Evolutionary conservation across 1,284 basidiomycete genomes (phyloP).

Genomic region (Athelia sp.): DNA sequence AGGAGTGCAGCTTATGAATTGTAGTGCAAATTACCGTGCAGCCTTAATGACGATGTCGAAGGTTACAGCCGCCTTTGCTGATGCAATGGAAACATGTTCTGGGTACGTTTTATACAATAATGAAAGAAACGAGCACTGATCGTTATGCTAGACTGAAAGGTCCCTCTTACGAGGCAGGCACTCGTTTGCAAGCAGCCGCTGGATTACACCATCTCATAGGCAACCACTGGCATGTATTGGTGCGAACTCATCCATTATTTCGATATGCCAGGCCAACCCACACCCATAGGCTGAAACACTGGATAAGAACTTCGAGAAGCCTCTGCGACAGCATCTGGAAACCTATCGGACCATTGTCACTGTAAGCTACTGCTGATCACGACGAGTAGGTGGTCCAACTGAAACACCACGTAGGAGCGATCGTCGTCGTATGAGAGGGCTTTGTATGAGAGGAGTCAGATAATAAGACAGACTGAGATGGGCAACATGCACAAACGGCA

Average conservation of each 20-base stretch:
- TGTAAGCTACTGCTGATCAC: constrained; percentile 35
- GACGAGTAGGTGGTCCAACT: not conserved
- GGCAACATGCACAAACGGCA: constrained; percentile 82
- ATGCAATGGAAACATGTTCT: constrained; percentile 80
- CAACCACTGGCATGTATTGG: constrained; percentile 90
- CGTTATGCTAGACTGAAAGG: constrained; percentile 60
- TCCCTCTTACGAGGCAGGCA: constrained; percentile 72
- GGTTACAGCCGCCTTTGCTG: constrained; percentile 83
- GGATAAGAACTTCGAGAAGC: constrained; percentile 88
- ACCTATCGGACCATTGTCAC: constrained; percentile 72
- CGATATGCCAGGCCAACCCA: constrained; percentile 2
- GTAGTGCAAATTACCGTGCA: constrained; percentile 80
- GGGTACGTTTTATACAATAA: constrained; percentile 43
- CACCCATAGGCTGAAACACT: constrained; percentile 71
- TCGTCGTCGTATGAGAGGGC: constrained; percentile 76
- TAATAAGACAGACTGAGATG: constrained; percentile 87
- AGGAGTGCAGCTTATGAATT: constrained; percentile 59
- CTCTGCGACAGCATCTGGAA: constrained; percentile 80
- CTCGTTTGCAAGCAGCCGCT: constrained; percentile 76
- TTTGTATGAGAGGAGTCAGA: constrained; percentile 75
- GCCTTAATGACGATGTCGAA: constrained; percentile 81
- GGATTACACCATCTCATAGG: constrained; percentile 90
- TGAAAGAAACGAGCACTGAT: not conserved
- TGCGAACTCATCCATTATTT: constrained; percentile 28
- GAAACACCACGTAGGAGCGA: constrained; percentile 51